Percentiles rank a stretch among this genome's conserved stretches.
Evolutionary conservation across 352 stramenopile species (phyloP).

Genomic region (Globisporangium paddicum): DNA sequence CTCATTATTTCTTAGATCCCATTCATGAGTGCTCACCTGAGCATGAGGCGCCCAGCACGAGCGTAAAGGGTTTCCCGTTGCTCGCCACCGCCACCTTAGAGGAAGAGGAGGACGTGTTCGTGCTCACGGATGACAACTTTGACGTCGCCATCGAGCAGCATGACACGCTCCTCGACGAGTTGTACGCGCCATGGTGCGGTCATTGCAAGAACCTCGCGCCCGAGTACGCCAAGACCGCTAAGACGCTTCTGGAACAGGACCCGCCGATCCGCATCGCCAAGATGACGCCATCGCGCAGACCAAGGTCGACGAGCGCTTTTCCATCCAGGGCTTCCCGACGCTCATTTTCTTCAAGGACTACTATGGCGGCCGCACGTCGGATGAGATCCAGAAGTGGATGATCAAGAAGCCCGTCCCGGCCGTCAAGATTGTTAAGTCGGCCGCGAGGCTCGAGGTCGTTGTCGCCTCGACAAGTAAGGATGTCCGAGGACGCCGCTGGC

Average conservation of each 20-base stretch:
- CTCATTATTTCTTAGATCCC: too few relatives aligned
- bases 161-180: constrained; percentile 91
- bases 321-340: constrained; percentile 86
- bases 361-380: constrained; percentile 76
- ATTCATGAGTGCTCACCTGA: too few relatives aligned
- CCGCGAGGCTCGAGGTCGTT: constrained; percentile 63
- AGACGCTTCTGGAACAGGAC: constrained; percentile 75
- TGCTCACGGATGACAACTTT: constrained; percentile 91
- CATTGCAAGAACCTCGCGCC: constrained; percentile 92
- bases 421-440: constrained; percentile 72
- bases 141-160: constrained; percentile 79
- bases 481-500: constrained; percentile 48
- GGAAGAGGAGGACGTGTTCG: constrained; percentile 89
- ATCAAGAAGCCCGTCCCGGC: constrained; percentile 90
- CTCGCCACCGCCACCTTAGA: constrained; percentile 56
- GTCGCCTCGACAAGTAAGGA: constrained; percentile 68
- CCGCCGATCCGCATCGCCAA: constrained; percentile 77
- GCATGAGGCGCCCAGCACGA: too few relatives aligned
- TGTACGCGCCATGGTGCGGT: constrained; percentile 94
- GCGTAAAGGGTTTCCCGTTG: constrained; percentile 35
- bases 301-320: constrained; percentile 78
- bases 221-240: constrained; percentile 86
- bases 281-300: constrained; percentile 86
- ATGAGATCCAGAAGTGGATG: constrained; percentile 89
- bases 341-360: constrained; percentile 94